phyloP scores from a whole-genome alignment of 768 basidiomycete species.

The Floccularia luteovirens region DNA sequence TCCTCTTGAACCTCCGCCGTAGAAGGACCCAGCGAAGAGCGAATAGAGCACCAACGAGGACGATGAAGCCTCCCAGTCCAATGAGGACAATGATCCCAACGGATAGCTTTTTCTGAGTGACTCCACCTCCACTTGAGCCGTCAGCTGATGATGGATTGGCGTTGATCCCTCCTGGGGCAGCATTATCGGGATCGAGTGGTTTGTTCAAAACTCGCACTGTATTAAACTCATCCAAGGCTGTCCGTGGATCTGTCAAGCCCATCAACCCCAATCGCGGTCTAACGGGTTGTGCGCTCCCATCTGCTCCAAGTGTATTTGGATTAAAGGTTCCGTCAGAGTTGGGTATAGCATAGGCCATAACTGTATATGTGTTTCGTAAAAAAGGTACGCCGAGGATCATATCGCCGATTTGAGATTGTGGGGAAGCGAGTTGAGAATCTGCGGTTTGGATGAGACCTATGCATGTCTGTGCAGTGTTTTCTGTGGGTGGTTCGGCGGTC shows the following conservation, averaged over 20 bases:
- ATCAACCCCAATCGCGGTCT: slow-evolving; percentile 52
- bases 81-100: slow-evolving; percentile 61
- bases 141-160: slow-evolving; percentile 12
- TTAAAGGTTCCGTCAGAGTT: slow-evolving; percentile 34
- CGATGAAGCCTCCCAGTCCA: slow-evolving; percentile 51
- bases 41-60: slow-evolving; percentile 46
- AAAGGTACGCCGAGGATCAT: slow-evolving; percentile 79
- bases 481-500: slow-evolving; percentile 36
- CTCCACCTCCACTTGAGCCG: too few relatives aligned
- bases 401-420: slow-evolving; percentile 40
- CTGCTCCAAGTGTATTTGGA: slow-evolving; percentile 6
- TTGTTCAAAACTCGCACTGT: slow-evolving; percentile 61
- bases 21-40: slow-evolving; percentile 41
- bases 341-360: slow-evolving; percentile 59
- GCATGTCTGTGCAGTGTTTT: slow-evolving; percentile 40
- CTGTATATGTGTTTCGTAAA: slow-evolving; percentile 68
- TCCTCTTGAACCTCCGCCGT: slow-evolving; percentile 24
- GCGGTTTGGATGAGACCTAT: slow-evolving; percentile 62
- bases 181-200: slow-evolving; percentile 28
- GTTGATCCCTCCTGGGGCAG: slow-evolving; percentile 4
- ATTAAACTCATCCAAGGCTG: slow-evolving; percentile 61
- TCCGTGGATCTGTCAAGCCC: slow-evolving; percentile 51
- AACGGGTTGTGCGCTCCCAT: slow-evolving; percentile 11
- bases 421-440: slow-evolving; percentile 28
- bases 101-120: slow-evolving; percentile 30